phyloP scores from a whole-genome alignment of 345 rosid species.

The Durio zibethinus region DNA sequence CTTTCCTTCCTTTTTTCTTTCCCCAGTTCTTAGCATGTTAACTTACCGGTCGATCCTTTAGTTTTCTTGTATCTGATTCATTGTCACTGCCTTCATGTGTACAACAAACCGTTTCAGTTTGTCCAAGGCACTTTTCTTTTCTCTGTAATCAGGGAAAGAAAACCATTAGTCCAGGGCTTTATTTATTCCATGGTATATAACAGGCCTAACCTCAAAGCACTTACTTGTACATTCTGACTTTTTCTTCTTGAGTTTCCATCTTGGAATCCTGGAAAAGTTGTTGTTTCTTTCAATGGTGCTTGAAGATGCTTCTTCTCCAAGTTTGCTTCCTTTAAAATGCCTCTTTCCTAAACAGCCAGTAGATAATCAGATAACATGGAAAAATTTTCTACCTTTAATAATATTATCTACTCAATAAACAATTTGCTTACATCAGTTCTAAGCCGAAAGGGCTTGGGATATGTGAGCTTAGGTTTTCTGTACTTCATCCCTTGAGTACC shows the following conservation, averaged over 20 bases:
- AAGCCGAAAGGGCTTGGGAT: conserved; percentile 93
- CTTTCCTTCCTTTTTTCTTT: neutral
- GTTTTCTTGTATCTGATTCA: conserved; percentile 5
- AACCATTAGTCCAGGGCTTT: conserved; percentile 10
- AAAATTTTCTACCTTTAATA: neutral
- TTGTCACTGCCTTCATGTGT: conserved; percentile 14
- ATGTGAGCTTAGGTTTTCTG: conserved; percentile 69
- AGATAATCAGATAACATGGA: conserved; percentile 16
- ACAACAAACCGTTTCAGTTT: conserved; percentile 10
- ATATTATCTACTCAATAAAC: neutral
- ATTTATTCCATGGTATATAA: neutral
- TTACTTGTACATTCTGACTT: conserved; percentile 40
- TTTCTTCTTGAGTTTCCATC: conserved; percentile 33
- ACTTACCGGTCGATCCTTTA: conserved; percentile 30
- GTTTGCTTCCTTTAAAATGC: conserved; percentile 71
- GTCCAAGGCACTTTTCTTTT: conserved; percentile 21
- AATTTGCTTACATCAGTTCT: conserved; percentile 75
- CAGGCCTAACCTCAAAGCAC: conserved; percentile 18
- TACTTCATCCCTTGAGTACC: conserved; percentile 38
- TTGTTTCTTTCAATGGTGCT: conserved; percentile 41
- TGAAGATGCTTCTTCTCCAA: conserved; percentile 50
- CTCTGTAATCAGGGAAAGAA: conserved; percentile 23
- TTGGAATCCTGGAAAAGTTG: conserved; percentile 16
- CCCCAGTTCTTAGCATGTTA: neutral
- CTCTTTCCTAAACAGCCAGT: conserved; percentile 50